These are phyloP conservation scores for Effrenium voratum DNA, from an alignment of 73 alveolate genomes.

Conservation along the genomic window DNA sequence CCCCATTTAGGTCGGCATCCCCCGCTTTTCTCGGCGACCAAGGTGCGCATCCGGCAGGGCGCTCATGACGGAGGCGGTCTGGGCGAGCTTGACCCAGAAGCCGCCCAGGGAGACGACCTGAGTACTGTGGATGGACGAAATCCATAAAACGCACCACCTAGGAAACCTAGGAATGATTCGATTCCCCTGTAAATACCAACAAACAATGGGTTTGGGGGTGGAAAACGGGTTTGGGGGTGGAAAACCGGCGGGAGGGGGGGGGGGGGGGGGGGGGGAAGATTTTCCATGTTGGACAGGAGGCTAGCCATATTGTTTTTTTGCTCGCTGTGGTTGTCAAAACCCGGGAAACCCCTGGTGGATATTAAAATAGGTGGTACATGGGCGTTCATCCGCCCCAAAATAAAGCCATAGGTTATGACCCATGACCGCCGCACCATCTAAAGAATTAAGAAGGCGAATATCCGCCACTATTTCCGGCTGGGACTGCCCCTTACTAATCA, in stretches of 20 bases:
- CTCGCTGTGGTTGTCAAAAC: too few relatives aligned
- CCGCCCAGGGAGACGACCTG: conserved; percentile 93
- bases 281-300: not conserved
- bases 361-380: too few relatives aligned
- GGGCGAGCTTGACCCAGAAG: conserved; percentile 89
- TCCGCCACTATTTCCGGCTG: too few relatives aligned
- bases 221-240: not conserved
- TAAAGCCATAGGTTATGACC: too few relatives aligned
- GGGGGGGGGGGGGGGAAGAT: not conserved
- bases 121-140: not conserved
- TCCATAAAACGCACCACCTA: not conserved
- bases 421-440: too few relatives aligned
- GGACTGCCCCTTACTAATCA: too few relatives aligned
- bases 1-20: too few relatives aligned
- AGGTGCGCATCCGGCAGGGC: conserved; percentile 81
- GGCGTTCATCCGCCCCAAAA: too few relatives aligned
- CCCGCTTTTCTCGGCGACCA: too few relatives aligned
- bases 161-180: not conserved
- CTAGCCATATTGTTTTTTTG: not conserved
- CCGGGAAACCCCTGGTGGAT: too few relatives aligned
- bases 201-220: not conserved
- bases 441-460: too few relatives aligned
- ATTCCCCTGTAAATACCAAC: not conserved
- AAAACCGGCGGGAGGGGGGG: not conserved
- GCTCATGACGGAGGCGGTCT: conserved; percentile 73